Evolutionary conservation across 139 green algal species (phyloP), one percentile per base, ranked within the genome.

Genomic region (Tetradesmus obliquus): DNA sequence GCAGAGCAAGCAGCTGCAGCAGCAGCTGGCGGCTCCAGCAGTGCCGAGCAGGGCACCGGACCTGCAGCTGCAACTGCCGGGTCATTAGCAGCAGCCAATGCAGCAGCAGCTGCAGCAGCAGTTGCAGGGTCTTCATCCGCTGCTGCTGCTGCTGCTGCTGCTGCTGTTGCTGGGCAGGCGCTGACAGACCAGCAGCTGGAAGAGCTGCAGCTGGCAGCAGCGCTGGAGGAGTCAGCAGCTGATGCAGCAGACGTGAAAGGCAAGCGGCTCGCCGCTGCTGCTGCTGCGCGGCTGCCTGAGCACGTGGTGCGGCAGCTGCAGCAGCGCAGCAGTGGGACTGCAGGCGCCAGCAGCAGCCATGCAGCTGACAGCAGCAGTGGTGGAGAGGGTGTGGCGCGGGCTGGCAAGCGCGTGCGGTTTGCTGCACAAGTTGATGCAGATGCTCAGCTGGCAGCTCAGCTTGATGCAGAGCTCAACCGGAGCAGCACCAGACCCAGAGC

Each of bases 381-480:
- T 24, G 57, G 58, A 22, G 60, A 53, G 45, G 60, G 84, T 20
- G 24, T 5, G 24, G 5, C 22, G 60, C 6, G 2, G 7, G 57
- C 3, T 24, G 19, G 57, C n/a, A 22, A 72, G 20, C 60, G 84
- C 1, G 13, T 80, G 55, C 60, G 84, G 58, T 79, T 79, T 45
- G 55, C 55, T 45, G 81, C 53, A 20, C 82, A 90, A 80, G 90
- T 82, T n/a, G 90, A 89, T 17, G 71, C 74, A 19, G 93, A 94
- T 69, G 93, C 87, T 53, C 24, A 76, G 55, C 69, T 94, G 24
- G 93, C 93, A 15, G 15, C 19, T 10, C 32, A 92, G 92, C 55
- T 94, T 5, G 88, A 94, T 13, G 15, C n/a, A 6, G 20, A 91
- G 55, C 32, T 94, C 9, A 92, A 94, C 84, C 22, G 5, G 55